Evolutionary conservation across 768 basidiomycete species (phyloP).

Genomic region (Boletus insuetus): DNA sequence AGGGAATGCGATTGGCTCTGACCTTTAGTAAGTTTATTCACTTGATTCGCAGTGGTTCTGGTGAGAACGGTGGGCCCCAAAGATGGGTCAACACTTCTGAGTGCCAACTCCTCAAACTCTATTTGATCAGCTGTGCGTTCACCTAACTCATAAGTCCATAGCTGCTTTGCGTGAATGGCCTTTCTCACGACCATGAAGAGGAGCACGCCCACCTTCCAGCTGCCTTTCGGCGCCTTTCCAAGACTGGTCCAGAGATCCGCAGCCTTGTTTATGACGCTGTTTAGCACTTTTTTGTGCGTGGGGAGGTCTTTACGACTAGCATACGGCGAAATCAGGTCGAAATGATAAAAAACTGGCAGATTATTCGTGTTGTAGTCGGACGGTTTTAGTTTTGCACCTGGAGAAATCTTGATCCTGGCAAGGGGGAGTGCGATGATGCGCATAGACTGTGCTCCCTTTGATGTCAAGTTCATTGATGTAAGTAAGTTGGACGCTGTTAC

Average conservation of each 20-base stretch:
- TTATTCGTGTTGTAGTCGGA: constrained; percentile 10
- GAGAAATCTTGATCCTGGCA: constrained; percentile 20
- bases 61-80: constrained; percentile 50
- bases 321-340: constrained; percentile 27
- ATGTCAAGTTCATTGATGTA: constrained; percentile 15
- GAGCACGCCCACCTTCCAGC: constrained; percentile 63
- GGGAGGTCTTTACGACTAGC: constrained; percentile 34
- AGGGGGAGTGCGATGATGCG: constrained; percentile 51
- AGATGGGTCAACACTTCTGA: constrained; percentile 71
- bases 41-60: constrained; percentile 14
- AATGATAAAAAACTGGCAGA: constrained; percentile 44
- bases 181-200: constrained; percentile 1
- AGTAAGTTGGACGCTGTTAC: background rate
- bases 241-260: constrained; percentile 60
- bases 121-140: constrained; percentile 67
- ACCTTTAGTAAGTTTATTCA: constrained; percentile 9
- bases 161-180: constrained; percentile 36
- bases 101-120: constrained; percentile 78
- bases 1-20: constrained; percentile 5
- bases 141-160: constrained; percentile 58
- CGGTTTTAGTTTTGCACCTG: constrained; percentile 6
- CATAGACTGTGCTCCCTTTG: constrained; percentile 30
- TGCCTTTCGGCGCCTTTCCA: constrained; percentile 60
- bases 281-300: constrained; percentile 29
- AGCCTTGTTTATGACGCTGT: constrained; percentile 52